Base-by-base conservation (phyloP, 2,329 filamentous ascomycete genomes). In the Ilyonectria mors-panacis region DNA sequence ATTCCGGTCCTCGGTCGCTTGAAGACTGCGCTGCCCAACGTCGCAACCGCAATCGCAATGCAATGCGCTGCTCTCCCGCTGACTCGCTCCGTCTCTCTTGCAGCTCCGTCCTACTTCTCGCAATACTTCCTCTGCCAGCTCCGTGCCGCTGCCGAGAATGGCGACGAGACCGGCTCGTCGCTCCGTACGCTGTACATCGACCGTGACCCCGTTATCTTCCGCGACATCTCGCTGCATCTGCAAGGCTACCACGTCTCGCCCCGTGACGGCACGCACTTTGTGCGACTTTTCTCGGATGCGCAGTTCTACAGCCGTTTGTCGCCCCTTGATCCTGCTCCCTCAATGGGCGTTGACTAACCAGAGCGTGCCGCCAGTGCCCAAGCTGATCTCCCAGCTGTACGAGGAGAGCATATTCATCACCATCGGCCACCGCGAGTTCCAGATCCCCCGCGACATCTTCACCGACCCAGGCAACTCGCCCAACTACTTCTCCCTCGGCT, bases 101-200 rank as follows among this genome's bases (percentile, higher is more conserved):
- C 57, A 97, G 95, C 94, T 76, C 95, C 95, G 65, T 98, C 95
- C 56, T 98, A 98, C 81, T 98, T 98, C 82, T 97, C 95, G 21
- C 92, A 94, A 74, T 98, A 96, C 84, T 98, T 98, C 81, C 87
- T 91, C 73, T 93, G 93, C 75, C 95, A 98, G 82, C 82, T 98
- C 45, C 87, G 88, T 64, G 83, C 85, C 72, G 91, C 88, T 55
- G 87, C 90, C 66, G 85, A 88, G 53, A 86, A 87, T 63, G 88
- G 88, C 65, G 86, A 89, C 61, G 86, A 88, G 62, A 65, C 81
- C 6, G 79, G 76, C 44, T 71, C 76, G 6, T 80, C 82, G 53
- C 84, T 97, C 65, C 91, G 92, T 72, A 97, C 95, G 0, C 86
- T 98, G 7, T 98, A 98, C 82, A 98, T 98, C 76, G 95, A 98